A percentile compares a stretch with the other conserved stretches of the same genome.
These are phyloP conservation scores for Colletotrichum trifolii DNA, from an alignment of 2,329 filamentous ascomycete species.

Conservation along the genomic window DNA sequence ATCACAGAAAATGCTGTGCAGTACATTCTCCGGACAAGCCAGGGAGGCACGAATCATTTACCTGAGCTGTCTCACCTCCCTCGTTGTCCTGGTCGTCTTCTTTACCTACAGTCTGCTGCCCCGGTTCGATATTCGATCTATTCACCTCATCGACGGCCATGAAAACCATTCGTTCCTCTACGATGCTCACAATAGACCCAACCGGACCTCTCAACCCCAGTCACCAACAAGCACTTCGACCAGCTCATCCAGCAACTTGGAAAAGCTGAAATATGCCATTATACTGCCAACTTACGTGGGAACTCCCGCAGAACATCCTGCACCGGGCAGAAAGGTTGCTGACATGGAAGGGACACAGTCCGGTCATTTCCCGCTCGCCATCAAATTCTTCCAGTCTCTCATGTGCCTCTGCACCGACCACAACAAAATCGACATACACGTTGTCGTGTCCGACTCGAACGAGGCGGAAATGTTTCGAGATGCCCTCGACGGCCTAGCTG, in stretches of 20 bases:
- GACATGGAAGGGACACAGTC: neutral
- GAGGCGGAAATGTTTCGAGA: constrained; percentile 7
- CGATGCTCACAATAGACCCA: too few species aligned
- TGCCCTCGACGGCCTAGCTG: constrained; percentile 1
- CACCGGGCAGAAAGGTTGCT: neutral
- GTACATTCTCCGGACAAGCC: neutral
- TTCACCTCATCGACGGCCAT: neutral
- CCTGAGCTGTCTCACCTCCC: constrained; percentile 9
- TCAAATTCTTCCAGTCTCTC: constrained; percentile 24
- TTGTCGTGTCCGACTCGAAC: constrained; percentile 13
- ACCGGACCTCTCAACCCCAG: too few species aligned
- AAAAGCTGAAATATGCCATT: constrained; percentile 8
- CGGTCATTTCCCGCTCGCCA: constrained; percentile 9
- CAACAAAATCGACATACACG: constrained; percentile 15
- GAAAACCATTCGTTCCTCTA: neutral
- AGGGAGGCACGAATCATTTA: constrained; percentile 6
- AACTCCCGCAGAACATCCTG: too few species aligned
- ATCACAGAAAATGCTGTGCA: constrained; percentile 6
- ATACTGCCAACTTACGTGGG: constrained; percentile 30
- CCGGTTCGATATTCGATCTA: neutral
- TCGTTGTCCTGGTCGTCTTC: constrained; percentile 2
- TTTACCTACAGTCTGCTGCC: neutral
- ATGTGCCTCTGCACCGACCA: constrained; percentile 31
- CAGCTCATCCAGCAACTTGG: neutral
- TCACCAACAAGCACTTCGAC: too few species aligned